These are phyloP conservation scores for Cercospora sp. DNA, from an alignment of 2,329 filamentous ascomycete species.

Conservation along the genomic window DNA sequence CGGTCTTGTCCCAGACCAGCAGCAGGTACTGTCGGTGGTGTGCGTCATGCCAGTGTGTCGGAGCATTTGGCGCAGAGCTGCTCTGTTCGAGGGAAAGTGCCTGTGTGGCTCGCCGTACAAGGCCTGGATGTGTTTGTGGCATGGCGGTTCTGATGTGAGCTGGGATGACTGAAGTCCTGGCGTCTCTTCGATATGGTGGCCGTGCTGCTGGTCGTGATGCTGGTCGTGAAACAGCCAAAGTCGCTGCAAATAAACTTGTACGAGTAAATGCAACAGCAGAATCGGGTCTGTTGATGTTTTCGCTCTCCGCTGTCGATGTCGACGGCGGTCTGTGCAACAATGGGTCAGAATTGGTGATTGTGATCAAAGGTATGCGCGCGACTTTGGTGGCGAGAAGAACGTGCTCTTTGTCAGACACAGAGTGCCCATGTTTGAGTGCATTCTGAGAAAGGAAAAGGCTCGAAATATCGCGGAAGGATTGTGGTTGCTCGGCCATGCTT, in stretches of 20 bases:
- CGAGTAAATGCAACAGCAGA: too few relatives aligned
- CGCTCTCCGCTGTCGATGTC: constrained; percentile 19
- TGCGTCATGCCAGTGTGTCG: constrained; percentile 32
- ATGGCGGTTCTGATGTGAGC: constrained; percentile 5
- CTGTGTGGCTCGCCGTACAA: constrained; percentile 30
- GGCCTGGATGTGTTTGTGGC: constrained; percentile 18
- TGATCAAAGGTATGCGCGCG: neutral
- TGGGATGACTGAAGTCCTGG: constrained; percentile 6
- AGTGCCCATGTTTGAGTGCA: neutral
- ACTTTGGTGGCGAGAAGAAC: neutral
- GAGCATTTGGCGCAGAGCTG: constrained; percentile 24
- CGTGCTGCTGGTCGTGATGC: constrained; percentile 11
- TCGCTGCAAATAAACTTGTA: too few relatives aligned
- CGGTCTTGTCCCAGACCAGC: constrained; percentile 31
- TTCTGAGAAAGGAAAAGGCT: neutral
- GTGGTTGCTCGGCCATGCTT: constrained; percentile 2
- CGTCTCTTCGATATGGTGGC: neutral
- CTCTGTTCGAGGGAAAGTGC: constrained; percentile 25
- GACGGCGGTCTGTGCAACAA: constrained; percentile 23
- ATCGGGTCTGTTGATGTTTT: too few relatives aligned
- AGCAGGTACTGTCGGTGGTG: constrained; percentile 29
- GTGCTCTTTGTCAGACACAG: neutral
- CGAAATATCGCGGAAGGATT: neutral
- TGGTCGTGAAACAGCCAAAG: constrained; percentile 2
- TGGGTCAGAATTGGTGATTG: constrained; percentile 17